Conservation (phyloP, 2,329 filamentous ascomycete species). For the Pseudogymnoascus sp. region DNA sequence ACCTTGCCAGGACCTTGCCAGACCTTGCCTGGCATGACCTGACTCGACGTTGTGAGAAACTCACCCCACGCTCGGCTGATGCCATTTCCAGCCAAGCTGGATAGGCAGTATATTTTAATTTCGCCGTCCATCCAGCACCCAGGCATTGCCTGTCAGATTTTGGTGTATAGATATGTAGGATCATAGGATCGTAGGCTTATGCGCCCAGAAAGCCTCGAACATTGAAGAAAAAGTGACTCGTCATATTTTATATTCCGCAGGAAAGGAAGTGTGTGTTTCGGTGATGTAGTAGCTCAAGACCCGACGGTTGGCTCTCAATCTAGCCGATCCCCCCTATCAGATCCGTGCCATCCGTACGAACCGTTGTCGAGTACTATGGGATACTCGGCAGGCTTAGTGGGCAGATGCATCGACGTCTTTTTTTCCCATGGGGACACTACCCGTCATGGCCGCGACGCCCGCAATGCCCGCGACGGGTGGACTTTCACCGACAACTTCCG, state of each 20-base stretch:
- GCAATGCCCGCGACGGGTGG: not conserved
- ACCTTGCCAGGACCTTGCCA: not conserved
- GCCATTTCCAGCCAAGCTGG: not conserved
- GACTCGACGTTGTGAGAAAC: not conserved
- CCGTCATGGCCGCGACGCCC: not conserved
- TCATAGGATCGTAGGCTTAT: not conserved
- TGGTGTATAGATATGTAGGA: not conserved
- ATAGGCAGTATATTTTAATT: not conserved
- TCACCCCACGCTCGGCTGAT: constrained; percentile 1
- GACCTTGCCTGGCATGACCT: not conserved
- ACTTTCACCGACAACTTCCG: not conserved
- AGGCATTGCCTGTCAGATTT: not conserved
- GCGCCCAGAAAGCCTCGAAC: not conserved
- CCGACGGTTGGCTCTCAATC: not conserved
- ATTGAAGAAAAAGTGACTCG: not conserved
- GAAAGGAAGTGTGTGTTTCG: not conserved
- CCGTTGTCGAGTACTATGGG: not conserved
- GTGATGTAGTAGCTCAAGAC: not conserved
- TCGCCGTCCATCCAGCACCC: not conserved
- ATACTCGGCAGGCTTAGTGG: constrained; percentile 3
- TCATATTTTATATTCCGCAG: not conserved
- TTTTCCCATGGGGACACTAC: not conserved
- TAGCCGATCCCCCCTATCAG: not conserved
- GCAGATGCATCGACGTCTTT: not conserved
- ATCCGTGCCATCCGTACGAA: not conserved